Base-by-base conservation (phyloP, 1,139 yeast species). In the Candida pseudoviswanathii region DNA sequence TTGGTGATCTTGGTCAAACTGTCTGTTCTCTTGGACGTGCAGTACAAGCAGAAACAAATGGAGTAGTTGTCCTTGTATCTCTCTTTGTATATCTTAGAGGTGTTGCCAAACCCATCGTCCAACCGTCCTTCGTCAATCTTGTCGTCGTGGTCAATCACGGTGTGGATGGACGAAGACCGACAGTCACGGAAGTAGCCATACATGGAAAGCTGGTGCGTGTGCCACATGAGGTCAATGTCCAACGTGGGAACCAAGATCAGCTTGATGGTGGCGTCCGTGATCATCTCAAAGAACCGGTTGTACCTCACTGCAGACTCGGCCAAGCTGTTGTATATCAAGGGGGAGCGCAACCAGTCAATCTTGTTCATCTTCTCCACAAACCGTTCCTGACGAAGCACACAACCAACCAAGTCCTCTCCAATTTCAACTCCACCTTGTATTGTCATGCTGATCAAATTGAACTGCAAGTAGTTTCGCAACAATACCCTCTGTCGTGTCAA, bases 161-260 rank as follows among this genome's bases (percentile, higher is more conserved):
- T 43, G 2, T 53, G 54, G 7, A 51, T 44, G 2, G 37, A 26
- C 3, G 24, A 43, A 5, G 42, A 37, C 25, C 51, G 45, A 41
- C 68, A 64, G 44, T 59, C 63, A 1, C 55, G 46, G 42, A 60
- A 58, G 52, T 73, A 72, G 27, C 53, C 54, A 22, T 43, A 46
- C 40, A 65, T 62, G 3, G 62, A 57, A 31, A 73, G 57, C 50
- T 68, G 75, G 50, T 72, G 76, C 6, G 77, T 71, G 49, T 69
- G 75, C 77, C 77, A 72, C 2, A 67, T 59, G 37, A 73, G 57
- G 50, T 73, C 77, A 34, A 73, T 65, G 49, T 73, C 77, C 47
- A 72, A 57, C 1, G 77, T 70, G 0, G 78, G 77, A 1, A 73
- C 69, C 24, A 65, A 55, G 45, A 61, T 54, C 27, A n/a, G 40